These are phyloP conservation scores for Fusarium subglutinans DNA, from an alignment of 2,329 filamentous ascomycete species.

Conservation along the genomic window DNA sequence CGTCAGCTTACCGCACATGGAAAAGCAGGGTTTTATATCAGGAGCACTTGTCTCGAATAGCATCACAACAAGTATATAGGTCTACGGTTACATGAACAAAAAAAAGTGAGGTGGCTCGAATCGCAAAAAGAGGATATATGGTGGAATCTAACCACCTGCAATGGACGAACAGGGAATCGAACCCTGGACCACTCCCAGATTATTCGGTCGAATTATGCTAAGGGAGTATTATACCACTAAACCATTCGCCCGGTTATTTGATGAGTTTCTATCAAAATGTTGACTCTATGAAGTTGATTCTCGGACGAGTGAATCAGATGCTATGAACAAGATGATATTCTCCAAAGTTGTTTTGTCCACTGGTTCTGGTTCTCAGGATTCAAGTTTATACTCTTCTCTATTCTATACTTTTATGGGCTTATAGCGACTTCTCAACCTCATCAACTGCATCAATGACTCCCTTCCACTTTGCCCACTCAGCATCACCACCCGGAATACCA, in stretches of 20 bases:
- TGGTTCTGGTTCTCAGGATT: neutral
- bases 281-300: fast-evolving
- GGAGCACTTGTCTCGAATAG: neutral
- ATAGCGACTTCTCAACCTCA: slow-evolving; percentile 51
- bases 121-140: neutral
- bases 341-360: neutral
- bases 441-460: slow-evolving; percentile 54
- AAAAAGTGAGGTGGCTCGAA: neutral
- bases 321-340: neutral
- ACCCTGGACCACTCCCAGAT: slow-evolving; percentile 43
- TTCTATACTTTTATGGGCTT: neutral
- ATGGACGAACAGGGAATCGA: slow-evolving; percentile 44
- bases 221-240: slow-evolving; percentile 45
- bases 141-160: slow-evolving; percentile 32
- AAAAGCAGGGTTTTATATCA: too few relatives aligned
- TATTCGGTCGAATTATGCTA: slow-evolving; percentile 40
- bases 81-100: neutral
- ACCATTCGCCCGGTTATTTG: slow-evolving; percentile 41
- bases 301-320: neutral
- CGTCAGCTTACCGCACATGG: neutral
- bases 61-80: neutral
- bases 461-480: slow-evolving; percentile 66
- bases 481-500: slow-evolving; percentile 65
- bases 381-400: neutral
- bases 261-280: fast-evolving